Evolutionary conservation across 306 rosid species (phyloP), one percentile per base, ranked within the genome.

Genomic region (Medicago arabica): DNA sequence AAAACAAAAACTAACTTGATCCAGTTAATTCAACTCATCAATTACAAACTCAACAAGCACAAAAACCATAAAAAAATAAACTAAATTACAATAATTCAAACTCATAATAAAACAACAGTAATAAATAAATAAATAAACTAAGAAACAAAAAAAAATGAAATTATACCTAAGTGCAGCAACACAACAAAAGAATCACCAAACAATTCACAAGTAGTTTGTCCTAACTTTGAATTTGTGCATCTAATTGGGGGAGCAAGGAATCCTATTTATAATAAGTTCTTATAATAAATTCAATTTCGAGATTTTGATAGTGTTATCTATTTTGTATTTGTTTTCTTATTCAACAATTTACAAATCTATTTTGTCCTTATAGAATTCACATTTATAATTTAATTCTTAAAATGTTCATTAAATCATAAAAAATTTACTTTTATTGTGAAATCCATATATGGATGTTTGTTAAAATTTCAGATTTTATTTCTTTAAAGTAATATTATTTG

Each of bases 1-100:
- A 68, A 64, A 70, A 43, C 53, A 7, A 31, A 31, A 31, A 31
- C 44, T 54, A 14, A 3, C 77, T 76, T 74, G 89, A 86, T 86
- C 85, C 72, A 62, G 15, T 31, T 18, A 71, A 69, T 76, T 28
- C 59, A 61, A 57, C 38, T 41, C 71, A 51, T 1, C 23, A 74
- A 69, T 49, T 49, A 43, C 13, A 43, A 43, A 10, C 12, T 43
- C 47, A 43, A 12, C 9, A 12, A 46, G 13, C 51, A 46, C n/a
- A 46, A 12, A 46, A 46, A 46, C 14, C 13, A 46, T n/a, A 13
- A 2, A 46, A 46, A 46, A 46, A 12, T 15, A 12, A 46, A 46
- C 51, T 16, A 51, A 7, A 51, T 51, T 51, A 51, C 21, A 51
- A 51, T 51, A 16, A 2, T 7, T 51, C 21, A 51, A 51, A 51